Evolutionary conservation across 306 rosid species (phyloP), one percentile per base, ranked within the genome.

Genomic region (Medicago ruthenica): DNA sequence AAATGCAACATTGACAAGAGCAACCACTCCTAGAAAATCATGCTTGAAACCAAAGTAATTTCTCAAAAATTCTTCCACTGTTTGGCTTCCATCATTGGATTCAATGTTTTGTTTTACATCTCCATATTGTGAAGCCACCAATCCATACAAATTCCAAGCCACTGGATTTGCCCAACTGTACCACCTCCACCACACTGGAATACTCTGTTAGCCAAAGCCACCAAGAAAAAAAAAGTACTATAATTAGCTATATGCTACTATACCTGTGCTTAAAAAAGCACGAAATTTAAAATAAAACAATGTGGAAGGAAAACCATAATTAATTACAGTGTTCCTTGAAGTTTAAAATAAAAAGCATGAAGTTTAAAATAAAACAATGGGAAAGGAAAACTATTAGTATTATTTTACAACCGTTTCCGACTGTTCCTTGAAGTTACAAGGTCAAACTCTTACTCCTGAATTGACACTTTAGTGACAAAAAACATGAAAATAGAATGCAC

Each of bases 161-260:
- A 88, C 53, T 10, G 89, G 92, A 70, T 87, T 85, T 15, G 8
- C 45, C 88, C 89, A 88, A 55, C 73, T 74, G 72, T 83, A 88
- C 88, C 92, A 88, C 17, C 86, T 88, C 92, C 92, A 85, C 88
- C 85, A 81, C 12, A 83, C 68, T 20, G 92, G 92, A 51, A 88
- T 88, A 15, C 82, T 86, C 92, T 88, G 78, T 69, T 39, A 53
- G 13, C 7, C 42, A 59, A 57, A 64, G 57, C 47, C 47, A 31
- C 2, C 88, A 8, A 39, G 27, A 6, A 9, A 2, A 17, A 17
- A 27, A 27, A 44, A 79, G 22, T 7, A 39, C 37, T 18, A 78
- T n/a, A n/a, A n/a, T 11, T 59, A 70, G 16, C 8, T 47, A 15
- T 47, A 47, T 14, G 1, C 5, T 41, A 7, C 55, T 50, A n/a